Evolutionary conservation across 176 grass and related monocot genomes (phyloP), one percentile per base, ranked within the genome.

Genomic region (Oryza meridionalis): DNA sequence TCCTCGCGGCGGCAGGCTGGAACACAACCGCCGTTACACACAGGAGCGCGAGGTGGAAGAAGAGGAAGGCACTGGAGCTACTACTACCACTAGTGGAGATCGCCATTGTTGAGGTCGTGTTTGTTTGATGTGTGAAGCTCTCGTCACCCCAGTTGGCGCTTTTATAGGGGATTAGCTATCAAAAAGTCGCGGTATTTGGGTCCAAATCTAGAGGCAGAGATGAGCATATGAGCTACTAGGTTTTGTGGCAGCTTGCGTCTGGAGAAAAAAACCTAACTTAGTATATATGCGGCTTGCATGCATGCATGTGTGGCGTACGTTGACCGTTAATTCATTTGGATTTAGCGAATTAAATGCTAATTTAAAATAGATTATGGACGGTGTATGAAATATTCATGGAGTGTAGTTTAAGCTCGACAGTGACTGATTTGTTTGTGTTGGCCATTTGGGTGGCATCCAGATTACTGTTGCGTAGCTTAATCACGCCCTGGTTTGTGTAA

Each of bases 171-270:
- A 21, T 32, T 73, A 46, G 63, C 2, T 14, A 75, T 45, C 16
- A 26, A 42, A 0, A 27, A 47, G 53, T 27, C 65, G 22, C 37
- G 35, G 51, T 37, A 37, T 37, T 37, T 72, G 2, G 65, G 88
- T 69, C 65, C 82, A 81, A 70, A 85, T 81, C 82, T 77, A 71
- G 82, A 81, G 87, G 77, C 87, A 7, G 47, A 15, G 63, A 74
- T 82, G 25, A 47, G 21, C 16, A 37, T 37, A 35, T 4, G 55
- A 29, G 51, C 77, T 81, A 68, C 55, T 64, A 6, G 27, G 33
- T 59, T 47, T 78, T 64, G 21, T 37, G 35, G 35, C 35, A 43
- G 77, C 22, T 89, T 81, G 88, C 77, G 72, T 85, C 71, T 81
- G 49, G 40, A 81, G 32, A 33, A 19, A 65, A 38, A 66, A 35